Percentiles rank a stretch among this genome's conserved stretches.
Conservation (phyloP, 2,329 filamentous ascomycete genomes). For the Cladosporium sp. region DNA sequence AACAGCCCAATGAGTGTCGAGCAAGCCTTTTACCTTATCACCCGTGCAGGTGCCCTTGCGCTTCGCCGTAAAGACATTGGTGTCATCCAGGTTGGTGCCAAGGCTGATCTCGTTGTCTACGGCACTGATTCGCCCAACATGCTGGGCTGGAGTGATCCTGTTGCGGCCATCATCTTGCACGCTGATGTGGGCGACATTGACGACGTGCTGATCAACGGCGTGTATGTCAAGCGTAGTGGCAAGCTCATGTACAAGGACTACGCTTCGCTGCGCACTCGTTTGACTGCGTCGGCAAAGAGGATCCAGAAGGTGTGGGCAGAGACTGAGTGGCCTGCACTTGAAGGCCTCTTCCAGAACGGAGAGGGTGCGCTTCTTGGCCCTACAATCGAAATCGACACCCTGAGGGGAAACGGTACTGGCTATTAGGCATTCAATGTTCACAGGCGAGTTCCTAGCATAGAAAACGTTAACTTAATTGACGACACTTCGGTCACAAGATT, state of each 20-base stretch:
- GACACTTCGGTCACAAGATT: background rate
- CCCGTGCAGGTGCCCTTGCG: slow-evolving; percentile 49
- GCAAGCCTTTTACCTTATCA: slow-evolving; percentile 55
- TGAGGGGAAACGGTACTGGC: slow-evolving; percentile 6
- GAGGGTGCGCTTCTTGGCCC: slow-evolving; percentile 1
- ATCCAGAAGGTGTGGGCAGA: slow-evolving; percentile 12
- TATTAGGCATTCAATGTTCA: background rate
- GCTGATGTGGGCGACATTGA: slow-evolving; percentile 50
- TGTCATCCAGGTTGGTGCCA: slow-evolving; percentile 46
- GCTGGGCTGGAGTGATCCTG: slow-evolving; percentile 53
- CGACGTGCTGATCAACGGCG: slow-evolving; percentile 49
- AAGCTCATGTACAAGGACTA: slow-evolving; percentile 15
- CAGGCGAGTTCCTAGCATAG: background rate
- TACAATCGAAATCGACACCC: slow-evolving; percentile 1
- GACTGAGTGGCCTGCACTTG: slow-evolving; percentile 8
- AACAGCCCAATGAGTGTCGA: slow-evolving; percentile 51
- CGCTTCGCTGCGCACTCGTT: background rate
- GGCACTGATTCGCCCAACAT: slow-evolving; percentile 47
- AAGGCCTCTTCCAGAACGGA: slow-evolving; percentile 2
- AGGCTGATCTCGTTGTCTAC: slow-evolving; percentile 54
- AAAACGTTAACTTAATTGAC: background rate
- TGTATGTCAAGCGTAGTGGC: slow-evolving; percentile 46
- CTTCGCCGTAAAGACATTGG: slow-evolving; percentile 51
- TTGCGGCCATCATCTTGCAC: slow-evolving; percentile 55
- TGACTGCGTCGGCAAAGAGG: slow-evolving; percentile 7